Conservation (phyloP, 768 basidiomycete species). For the Leccinum arenicola region DNA sequence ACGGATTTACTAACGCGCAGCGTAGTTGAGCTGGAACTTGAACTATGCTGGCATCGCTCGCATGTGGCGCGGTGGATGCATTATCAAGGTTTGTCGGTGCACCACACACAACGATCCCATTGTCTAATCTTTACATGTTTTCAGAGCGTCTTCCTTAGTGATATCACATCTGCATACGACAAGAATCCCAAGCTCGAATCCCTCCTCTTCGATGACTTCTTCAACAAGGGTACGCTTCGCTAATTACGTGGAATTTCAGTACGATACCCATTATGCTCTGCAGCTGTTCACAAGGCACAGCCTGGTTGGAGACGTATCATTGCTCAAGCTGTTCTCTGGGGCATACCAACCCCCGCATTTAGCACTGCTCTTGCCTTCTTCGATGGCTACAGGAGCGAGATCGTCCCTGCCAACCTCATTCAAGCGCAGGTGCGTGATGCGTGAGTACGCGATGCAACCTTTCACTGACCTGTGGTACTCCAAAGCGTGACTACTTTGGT, state of each 20-base stretch:
- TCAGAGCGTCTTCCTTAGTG: conserved; percentile 88
- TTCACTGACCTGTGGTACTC: conserved; percentile 6
- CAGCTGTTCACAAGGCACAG: conserved; percentile 90
- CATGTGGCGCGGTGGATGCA: conserved; percentile 99
- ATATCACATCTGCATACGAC: conserved; percentile 87
- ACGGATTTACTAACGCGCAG: conserved; percentile 4
- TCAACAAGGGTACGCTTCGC: conserved; percentile 71
- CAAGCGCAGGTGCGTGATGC: conserved; percentile 73
- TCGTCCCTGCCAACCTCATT: conserved; percentile 90
- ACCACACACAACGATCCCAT: conserved; percentile 9
- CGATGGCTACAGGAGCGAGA: conserved; percentile 96
- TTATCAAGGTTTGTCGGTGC: conserved; percentile 73
- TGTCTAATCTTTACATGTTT: conserved; percentile 8
- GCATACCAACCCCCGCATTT: conserved; percentile 96
- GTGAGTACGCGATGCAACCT: not conserved
- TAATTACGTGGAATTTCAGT: not conserved
- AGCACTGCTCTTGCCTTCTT: conserved; percentile 98
- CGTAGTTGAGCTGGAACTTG: conserved; percentile 78
- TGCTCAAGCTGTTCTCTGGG: conserved; percentile 96
- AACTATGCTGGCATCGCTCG: conserved; percentile 97
- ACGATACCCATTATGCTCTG: not conserved
- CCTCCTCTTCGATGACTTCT: conserved; percentile 94
- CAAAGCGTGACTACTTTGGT: conserved; percentile 95
- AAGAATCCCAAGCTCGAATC: conserved; percentile 86
- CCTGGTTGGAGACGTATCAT: conserved; percentile 97